Conservation (phyloP, 495 filamentous ascomycete species). For the Penicillium nucicola region DNA sequence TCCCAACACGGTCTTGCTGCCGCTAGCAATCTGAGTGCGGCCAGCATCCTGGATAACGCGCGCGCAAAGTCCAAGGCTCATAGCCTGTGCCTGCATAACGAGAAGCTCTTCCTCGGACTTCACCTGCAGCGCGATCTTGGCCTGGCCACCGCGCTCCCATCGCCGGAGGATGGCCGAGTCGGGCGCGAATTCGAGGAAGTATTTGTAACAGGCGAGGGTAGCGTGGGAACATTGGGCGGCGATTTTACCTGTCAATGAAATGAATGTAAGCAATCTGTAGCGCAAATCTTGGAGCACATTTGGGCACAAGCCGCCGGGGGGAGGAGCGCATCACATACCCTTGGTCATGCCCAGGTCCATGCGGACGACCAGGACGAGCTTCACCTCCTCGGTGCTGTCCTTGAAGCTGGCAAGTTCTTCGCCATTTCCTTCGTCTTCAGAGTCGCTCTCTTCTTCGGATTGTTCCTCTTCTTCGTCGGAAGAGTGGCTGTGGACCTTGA, state of each 20-base stretch:
- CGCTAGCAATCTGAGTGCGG: conserved; percentile 91
- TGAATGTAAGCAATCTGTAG: background rate
- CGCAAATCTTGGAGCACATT: background rate
- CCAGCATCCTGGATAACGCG: conserved; percentile 93
- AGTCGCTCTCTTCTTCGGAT: conserved; percentile 31
- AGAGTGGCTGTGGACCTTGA: conserved; percentile 45
- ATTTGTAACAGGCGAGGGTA: conserved; percentile 94
- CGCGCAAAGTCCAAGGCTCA: conserved; percentile 80
- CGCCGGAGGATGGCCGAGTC: conserved; percentile 65
- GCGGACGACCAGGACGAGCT: conserved; percentile 86
- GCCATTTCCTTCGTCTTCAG: conserved; percentile 38
- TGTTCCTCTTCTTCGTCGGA: conserved; percentile 38
- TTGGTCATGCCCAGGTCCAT: conserved; percentile 96
- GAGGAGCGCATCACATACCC: conserved; percentile 50
- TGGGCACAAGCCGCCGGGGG: background rate
- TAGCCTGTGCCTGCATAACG: conserved; percentile 70
- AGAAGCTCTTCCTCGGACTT: conserved; percentile 80
- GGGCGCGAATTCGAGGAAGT: conserved; percentile 55
- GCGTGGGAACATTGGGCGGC: conserved; percentile 95
- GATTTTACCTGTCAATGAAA: conserved; percentile 74
- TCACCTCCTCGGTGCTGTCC: conserved; percentile 74
- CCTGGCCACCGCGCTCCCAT: conserved; percentile 84
- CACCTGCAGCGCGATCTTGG: conserved; percentile 86
- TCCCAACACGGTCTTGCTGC: conserved; percentile 86
- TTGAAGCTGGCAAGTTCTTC: conserved; percentile 45